Evolutionary conservation across 192 early-diverging fungal genomes (phyloP).

Genomic region (Phycomyces nitens): DNA sequence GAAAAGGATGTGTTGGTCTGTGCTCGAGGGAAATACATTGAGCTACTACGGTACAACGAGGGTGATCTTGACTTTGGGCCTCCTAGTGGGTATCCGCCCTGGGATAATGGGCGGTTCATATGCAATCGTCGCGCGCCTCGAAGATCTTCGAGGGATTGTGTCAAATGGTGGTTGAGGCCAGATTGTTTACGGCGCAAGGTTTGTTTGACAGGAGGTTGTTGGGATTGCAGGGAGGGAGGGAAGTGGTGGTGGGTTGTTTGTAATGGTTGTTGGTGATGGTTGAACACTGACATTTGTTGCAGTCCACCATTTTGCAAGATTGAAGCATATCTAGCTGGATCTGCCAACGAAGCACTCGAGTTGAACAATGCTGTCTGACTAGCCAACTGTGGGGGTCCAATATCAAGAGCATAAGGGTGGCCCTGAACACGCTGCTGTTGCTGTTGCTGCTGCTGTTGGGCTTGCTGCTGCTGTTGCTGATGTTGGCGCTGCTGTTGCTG

Average conservation of each 20-base stretch:
- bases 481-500: conserved; percentile 3
- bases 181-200: not conserved
- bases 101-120: not conserved
- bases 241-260: not conserved
- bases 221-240: not conserved
- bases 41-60: not conserved
- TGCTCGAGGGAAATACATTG: not conserved
- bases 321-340: too few species aligned
- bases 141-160: not conserved
- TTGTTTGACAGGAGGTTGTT: not conserved
- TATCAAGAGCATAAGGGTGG: too few species aligned
- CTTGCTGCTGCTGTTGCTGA: conserved; percentile 1
- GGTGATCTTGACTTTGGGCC: not conserved
- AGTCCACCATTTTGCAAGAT: too few species aligned
- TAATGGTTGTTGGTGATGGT: not conserved
- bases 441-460: conserved; percentile 11
- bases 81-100: not conserved
- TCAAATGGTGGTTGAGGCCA: not conserved
- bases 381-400: too few species aligned
- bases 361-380: too few species aligned
- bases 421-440: not conserved
- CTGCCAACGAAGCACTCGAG: too few species aligned
- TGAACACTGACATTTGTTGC: too few species aligned
- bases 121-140: not conserved
- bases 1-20: too few species aligned